phyloP scores from a whole-genome alignment of 805 yeast genomes.

The Yamadazyma takamatsuzukensis region DNA sequence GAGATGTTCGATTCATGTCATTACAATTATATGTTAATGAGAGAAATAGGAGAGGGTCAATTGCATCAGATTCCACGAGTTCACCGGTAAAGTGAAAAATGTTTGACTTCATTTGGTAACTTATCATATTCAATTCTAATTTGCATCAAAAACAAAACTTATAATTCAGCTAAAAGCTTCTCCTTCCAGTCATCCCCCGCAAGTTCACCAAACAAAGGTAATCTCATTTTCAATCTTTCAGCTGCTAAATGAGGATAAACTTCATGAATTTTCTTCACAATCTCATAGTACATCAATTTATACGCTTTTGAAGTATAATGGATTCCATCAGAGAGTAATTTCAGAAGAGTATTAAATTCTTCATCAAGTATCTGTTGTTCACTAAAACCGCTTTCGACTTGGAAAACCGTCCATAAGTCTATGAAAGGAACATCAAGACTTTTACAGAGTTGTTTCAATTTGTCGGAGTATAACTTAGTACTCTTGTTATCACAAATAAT shows the following conservation, averaged over 20 bases:
- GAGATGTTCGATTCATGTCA: constrained; percentile 21
- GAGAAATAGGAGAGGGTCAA: constrained; percentile 2
- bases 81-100: constrained; percentile 42
- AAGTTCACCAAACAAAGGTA: too few relatives aligned
- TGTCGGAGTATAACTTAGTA: constrained; percentile 50
- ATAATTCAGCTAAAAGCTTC: too few relatives aligned
- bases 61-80: constrained; percentile 23
- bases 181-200: too few relatives aligned
- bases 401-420: constrained; percentile 47
- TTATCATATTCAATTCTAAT: too few relatives aligned
- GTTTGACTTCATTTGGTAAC: constrained; percentile 46
- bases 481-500: constrained; percentile 39
- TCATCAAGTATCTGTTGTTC: constrained; percentile 42
- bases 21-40: constrained; percentile 14
- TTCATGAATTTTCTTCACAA: too few relatives aligned
- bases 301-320: constrained; percentile 60
- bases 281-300: constrained; percentile 42
- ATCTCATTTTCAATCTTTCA: too few relatives aligned
- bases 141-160: too few relatives aligned
- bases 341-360: constrained; percentile 10
- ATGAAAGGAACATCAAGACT: constrained; percentile 53
- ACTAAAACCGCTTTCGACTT: constrained; percentile 26
- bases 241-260: too few relatives aligned
- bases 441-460: constrained; percentile 43
- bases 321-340: constrained; percentile 46